Conservation (phyloP, 768 basidiomycete genomes). For the Boletus rufocinnamomeus region DNA sequence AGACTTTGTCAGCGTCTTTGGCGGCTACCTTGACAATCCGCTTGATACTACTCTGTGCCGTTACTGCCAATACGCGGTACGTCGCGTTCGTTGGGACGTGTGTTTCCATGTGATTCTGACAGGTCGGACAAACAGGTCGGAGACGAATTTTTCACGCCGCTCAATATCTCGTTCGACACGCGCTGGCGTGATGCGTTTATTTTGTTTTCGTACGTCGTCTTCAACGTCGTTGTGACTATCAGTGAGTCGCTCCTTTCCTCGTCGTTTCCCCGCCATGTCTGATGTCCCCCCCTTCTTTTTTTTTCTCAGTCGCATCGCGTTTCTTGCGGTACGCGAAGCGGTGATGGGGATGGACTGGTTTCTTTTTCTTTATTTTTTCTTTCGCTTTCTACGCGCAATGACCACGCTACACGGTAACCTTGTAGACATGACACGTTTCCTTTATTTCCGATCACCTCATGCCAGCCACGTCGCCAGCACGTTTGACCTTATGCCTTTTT, state of each 20-base stretch:
- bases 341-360: conserved; percentile 2
- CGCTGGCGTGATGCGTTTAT: conserved; percentile 74
- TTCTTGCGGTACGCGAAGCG: conserved; percentile 73
- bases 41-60: conserved; percentile 60
- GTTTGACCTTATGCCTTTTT: neutral
- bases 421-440: neutral
- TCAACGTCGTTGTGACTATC: conserved; percentile 69
- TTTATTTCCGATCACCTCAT: neutral
- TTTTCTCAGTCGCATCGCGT: conserved; percentile 57
- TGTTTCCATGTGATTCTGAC: neutral
- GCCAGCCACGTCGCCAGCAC: neutral
- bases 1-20: conserved; percentile 59
- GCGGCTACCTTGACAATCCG: conserved; percentile 76
- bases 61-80: conserved; percentile 66
- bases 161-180: conserved; percentile 63
- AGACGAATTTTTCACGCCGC: conserved; percentile 66
- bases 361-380: neutral
- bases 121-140: conserved; percentile 41
- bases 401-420: neutral
- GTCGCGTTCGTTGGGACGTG: conserved; percentile 7
- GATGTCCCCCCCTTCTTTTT: neutral
- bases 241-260: conserved; percentile 30
- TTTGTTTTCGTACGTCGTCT: conserved; percentile 63
- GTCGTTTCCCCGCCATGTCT: neutral
- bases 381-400: neutral